Percentiles rank a stretch among this genome's conserved stretches.
Evolutionary conservation across 345 rosid species (phyloP).

Genomic region (Euphorbia tirucalli): DNA sequence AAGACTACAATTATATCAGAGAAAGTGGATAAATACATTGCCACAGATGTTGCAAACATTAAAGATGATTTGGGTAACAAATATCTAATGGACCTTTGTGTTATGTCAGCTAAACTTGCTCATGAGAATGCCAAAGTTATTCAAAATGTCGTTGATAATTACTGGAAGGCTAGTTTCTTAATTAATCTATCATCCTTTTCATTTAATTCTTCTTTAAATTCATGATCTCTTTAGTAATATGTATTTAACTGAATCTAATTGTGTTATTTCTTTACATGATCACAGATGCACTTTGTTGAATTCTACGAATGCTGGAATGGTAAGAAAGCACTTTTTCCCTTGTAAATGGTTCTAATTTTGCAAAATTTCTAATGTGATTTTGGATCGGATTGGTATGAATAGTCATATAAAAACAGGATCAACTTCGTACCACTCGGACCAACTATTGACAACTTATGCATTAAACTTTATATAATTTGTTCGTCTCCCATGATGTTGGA

Average conservation of each 20-base stretch:
- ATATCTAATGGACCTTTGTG: too few relatives aligned
- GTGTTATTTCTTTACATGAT: neutral
- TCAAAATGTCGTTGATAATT: constrained; percentile 45
- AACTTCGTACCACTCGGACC: too few relatives aligned
- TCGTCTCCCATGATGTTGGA: neutral
- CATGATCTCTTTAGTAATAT: neutral
- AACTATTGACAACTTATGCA: too few relatives aligned
- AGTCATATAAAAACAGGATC: too few relatives aligned
- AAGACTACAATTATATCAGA: constrained; percentile 28
- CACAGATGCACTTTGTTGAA: constrained; percentile 83
- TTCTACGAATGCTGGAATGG: constrained; percentile 93
- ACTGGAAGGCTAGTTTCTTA: constrained; percentile 63
- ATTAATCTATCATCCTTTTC: neutral
- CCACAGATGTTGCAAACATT: constrained; percentile 18
- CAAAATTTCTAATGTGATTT: neutral
- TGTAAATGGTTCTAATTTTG: too few relatives aligned
- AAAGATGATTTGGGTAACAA: constrained; percentile 38
- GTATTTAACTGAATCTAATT: neutral
- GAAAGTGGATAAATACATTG: constrained; percentile 24
- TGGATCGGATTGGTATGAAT: neutral
- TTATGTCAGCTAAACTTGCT: constrained; percentile 74
- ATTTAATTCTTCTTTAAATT: neutral
- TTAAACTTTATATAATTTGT: too few relatives aligned
- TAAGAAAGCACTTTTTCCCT: constrained; percentile 28
- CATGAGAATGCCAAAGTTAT: constrained; percentile 79